These are phyloP conservation scores for Aristolochia californica DNA, from an alignment of 164 flowering plant species.

Conservation along the genomic window DNA sequence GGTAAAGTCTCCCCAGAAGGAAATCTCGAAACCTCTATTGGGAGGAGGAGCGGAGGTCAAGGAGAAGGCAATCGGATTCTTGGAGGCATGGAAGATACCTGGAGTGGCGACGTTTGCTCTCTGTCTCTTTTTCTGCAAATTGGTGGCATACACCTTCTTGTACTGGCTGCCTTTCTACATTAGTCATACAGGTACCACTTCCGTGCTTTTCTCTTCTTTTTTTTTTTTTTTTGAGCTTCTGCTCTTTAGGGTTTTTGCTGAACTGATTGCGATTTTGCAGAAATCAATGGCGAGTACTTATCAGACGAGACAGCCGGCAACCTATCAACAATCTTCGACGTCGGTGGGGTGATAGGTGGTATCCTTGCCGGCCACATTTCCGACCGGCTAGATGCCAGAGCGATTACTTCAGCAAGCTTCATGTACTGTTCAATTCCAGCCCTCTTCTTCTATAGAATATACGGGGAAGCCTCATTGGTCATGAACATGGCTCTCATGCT, in stretches of 20 bases:
- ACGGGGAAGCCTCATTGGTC: constrained; percentile 44
- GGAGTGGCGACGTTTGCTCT: constrained; percentile 90
- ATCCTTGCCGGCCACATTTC: constrained; percentile 76
- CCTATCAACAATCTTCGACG: constrained; percentile 67
- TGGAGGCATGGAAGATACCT: constrained; percentile 92
- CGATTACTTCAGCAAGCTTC: constrained; percentile 69
- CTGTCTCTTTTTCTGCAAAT: constrained; percentile 87
- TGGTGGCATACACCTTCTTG: constrained; percentile 92
- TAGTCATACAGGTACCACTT: constrained; percentile 62
- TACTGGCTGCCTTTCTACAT: constrained; percentile 98
- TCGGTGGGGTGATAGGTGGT: constrained; percentile 79
- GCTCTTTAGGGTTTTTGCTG: neutral
- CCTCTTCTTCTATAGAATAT: constrained; percentile 51
- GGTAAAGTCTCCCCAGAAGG: constrained; percentile 29
- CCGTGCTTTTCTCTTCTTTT: neutral
- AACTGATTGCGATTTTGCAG: constrained; percentile 28
- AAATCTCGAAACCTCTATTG: constrained; percentile 39
- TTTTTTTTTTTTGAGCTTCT: neutral
- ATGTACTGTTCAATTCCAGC: constrained; percentile 75
- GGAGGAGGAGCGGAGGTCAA: constrained; percentile 9
- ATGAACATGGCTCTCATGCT: constrained; percentile 52
- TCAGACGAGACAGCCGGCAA: constrained; percentile 55
- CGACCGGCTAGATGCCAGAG: constrained; percentile 61
- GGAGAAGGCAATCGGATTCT: constrained; percentile 58
- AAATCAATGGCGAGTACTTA: constrained; percentile 50